Evolutionary conservation across 192 early-diverging fungal species (phyloP).

Genomic region (Umbelopsis sp.): DNA sequence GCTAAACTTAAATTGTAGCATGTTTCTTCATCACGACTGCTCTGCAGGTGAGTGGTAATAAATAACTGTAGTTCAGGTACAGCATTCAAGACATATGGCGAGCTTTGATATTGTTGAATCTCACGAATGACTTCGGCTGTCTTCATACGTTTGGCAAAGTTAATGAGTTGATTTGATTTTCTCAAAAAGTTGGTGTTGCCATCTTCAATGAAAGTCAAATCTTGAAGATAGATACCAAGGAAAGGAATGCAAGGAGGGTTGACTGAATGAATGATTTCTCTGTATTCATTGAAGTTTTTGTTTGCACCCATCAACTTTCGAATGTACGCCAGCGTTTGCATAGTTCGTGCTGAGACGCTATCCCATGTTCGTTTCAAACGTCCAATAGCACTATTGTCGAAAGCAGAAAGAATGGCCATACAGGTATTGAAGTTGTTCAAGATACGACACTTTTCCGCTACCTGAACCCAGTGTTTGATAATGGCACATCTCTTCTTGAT

Average conservation of each 20-base stretch:
- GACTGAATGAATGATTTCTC: slow-evolving; percentile 77
- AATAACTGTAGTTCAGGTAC: slow-evolving; percentile 86
- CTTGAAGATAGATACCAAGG: slow-evolving; percentile 83
- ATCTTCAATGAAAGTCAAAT: slow-evolving; percentile 91
- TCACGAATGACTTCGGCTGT: slow-evolving; percentile 87
- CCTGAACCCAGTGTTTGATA: slow-evolving; percentile 83
- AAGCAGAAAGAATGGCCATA: slow-evolving; percentile 83
- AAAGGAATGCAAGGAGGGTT: slow-evolving; percentile 86
- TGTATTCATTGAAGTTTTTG: slow-evolving; percentile 84
- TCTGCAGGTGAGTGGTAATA: slow-evolving; percentile 68
- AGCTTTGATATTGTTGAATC: slow-evolving; percentile 87
- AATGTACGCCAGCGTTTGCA: slow-evolving; percentile 63
- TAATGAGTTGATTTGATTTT: slow-evolving; percentile 74
- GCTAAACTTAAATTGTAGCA: slow-evolving; percentile 79
- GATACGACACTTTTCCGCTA: slow-evolving; percentile 75
- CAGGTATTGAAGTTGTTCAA: slow-evolving; percentile 94
- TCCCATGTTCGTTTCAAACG: slow-evolving; percentile 95
- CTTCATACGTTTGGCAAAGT: slow-evolving; percentile 88
- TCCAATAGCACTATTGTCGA: slow-evolving; percentile 83
- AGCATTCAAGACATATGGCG: slow-evolving; percentile 72
- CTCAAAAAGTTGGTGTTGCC: slow-evolving; percentile 78
- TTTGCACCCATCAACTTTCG: slow-evolving; percentile 74
- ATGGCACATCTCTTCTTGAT: slow-evolving; percentile 73
- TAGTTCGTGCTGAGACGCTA: slow-evolving; percentile 46
- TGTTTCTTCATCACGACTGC: slow-evolving; percentile 67